Percentiles rank a stretch among this genome's conserved stretches.
Evolutionary conservation across 345 rosid species (phyloP).

Genomic region (Heritiera fomes): DNA sequence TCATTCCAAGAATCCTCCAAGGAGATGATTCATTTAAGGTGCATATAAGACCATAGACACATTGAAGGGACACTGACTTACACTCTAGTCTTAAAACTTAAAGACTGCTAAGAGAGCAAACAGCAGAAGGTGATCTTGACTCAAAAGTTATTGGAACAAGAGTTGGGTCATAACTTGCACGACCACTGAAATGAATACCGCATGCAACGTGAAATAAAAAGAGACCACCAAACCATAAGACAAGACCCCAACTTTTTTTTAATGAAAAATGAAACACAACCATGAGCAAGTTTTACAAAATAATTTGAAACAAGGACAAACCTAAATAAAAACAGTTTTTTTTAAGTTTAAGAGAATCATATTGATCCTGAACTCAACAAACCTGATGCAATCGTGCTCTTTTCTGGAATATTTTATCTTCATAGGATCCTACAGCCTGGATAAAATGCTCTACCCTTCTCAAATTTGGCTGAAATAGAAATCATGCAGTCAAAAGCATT

Average conservation of each 20-base stretch:
- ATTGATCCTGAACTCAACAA: background rate
- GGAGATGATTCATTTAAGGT: background rate
- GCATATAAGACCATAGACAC: background rate
- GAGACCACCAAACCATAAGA: background rate
- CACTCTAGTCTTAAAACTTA: background rate
- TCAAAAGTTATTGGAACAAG: background rate
- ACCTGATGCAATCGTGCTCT: conserved; percentile 81
- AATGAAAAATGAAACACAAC: background rate
- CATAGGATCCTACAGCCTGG: conserved; percentile 83
- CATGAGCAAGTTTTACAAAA: background rate
- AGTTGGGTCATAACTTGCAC: background rate
- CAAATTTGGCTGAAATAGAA: conserved; percentile 65
- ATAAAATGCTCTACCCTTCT: conserved; percentile 78
- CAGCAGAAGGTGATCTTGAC: background rate
- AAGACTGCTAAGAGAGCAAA: background rate
- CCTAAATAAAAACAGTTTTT: background rate
- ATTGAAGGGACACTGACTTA: background rate
- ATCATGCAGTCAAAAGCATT: background rate
- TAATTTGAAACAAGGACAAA: background rate
- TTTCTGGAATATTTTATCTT: conserved; percentile 82
- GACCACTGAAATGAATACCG: background rate
- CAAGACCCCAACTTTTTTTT: background rate
- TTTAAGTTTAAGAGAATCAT: conserved; percentile 3
- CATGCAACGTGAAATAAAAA: background rate
- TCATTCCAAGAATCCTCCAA: background rate